Percentiles rank a stretch among this genome's conserved stretches.
phyloP scores from a whole-genome alignment of 345 rosid species.

The Gossypium thurberi region DNA sequence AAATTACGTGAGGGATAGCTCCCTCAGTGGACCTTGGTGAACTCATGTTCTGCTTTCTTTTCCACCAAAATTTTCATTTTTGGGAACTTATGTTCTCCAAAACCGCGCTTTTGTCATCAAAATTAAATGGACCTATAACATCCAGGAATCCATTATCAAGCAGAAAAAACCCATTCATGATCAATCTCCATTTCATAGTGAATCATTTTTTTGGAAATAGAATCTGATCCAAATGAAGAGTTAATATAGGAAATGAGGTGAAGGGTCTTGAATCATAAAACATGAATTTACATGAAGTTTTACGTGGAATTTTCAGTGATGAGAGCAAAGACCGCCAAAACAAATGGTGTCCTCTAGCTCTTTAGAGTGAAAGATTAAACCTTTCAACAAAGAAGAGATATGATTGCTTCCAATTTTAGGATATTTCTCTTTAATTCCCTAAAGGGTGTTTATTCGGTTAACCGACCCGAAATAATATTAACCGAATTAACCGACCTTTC shows the following conservation, averaged over 20 bases:
- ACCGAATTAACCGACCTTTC: too few species aligned
- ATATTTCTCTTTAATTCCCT: constrained; percentile 21
- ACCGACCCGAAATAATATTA: too few species aligned
- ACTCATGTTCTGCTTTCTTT: neutral
- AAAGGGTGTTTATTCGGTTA: too few species aligned
- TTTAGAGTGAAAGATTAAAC: constrained; percentile 8
- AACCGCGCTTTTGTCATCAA: constrained; percentile 26
- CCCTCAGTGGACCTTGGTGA: too few species aligned
- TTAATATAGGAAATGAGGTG: neutral
- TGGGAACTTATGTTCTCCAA: constrained; percentile 31
- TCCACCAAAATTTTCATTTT: constrained; percentile 21
- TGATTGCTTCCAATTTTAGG: constrained; percentile 3
- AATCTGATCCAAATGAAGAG: constrained; percentile 9
- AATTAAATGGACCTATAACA: constrained; percentile 29
- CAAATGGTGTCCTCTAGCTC: constrained; percentile 29
- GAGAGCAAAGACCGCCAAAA: constrained; percentile 23
- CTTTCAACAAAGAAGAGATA: constrained; percentile 1
- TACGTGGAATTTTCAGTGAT: constrained; percentile 18
- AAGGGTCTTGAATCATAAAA: constrained; percentile 18
- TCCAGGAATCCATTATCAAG: constrained; percentile 46
- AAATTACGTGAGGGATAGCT: too few species aligned
- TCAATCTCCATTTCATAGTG: constrained; percentile 58
- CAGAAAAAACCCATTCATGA: constrained; percentile 75
- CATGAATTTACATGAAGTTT: constrained; percentile 22
- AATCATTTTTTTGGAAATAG: neutral